Evolutionary conservation across 345 rosid genomes (phyloP), one percentile per base, ranked within the genome.

Genomic region (Mallotus nudiflorus): DNA sequence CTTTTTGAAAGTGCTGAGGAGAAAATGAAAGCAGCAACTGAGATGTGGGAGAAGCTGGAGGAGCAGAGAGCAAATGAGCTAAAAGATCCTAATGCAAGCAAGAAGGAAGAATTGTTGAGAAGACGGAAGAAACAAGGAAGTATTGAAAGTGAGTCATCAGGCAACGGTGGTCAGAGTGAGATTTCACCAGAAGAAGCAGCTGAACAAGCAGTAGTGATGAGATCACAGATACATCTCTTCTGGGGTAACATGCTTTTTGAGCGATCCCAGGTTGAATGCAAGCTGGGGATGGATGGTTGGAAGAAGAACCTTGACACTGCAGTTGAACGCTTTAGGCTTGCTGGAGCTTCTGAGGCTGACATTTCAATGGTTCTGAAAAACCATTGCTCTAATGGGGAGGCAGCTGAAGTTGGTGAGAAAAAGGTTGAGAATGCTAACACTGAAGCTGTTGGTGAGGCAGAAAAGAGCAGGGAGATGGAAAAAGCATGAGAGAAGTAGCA

Each of bases 181-280:
- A 61, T 87, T 55, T 81, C 90, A 18, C 81, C 93, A 6, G 97
- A 84, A 53, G 98, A 89, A 85, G 98, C 96, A 0, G 97, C 96
- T 60, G 99, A 95, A 63, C 99, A 95, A 83, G 97, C 96, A 28
- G 85, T 84, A 25, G 97, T 91, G 5, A 90, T 92, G 97, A 92
- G 93, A 82, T 95, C 97, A 16, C 99, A 95, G 82, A 95, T 95
- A 74, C 99, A 95, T 82, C 88, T 95, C 24, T 95, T 95, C 78
- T 95, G 99, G 99, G 99, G 99, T 8, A 95, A 95, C 75, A 84
- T 95, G 96, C 82, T 92, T 28, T 92, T 92, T 64, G 99, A 95
- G 77, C 85, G 97, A 77, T 95, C 99, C 19, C 99, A 92, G 80
- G 94, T 92, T n/a, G 99, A 90, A 80, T 85, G 94, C 90, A 95